phyloP scores from a whole-genome alignment of 371 early-diverging fungal species.

The Coemansia sp. region DNA sequence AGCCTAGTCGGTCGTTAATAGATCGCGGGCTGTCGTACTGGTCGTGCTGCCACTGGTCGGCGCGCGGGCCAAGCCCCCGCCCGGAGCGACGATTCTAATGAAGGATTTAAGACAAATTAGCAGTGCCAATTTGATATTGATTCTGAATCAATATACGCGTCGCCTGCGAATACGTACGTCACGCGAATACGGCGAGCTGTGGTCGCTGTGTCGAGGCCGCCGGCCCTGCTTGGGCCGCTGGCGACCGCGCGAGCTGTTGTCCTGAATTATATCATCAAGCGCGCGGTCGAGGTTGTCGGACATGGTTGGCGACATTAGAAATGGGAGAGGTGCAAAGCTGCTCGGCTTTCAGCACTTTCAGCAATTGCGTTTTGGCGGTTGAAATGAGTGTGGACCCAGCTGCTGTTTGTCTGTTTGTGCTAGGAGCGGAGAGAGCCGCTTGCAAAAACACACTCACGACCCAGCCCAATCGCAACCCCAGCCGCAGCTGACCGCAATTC shows the following conservation, averaged over 20 bases:
- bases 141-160: not conserved
- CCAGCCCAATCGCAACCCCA: not conserved
- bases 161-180: conserved; percentile 18
- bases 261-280: conserved; percentile 40
- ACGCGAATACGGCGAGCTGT: conserved; percentile 32
- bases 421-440: not conserved
- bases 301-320: conserved; percentile 8
- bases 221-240: not conserved
- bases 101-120: not conserved
- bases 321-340: no score
- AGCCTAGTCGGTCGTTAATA: conserved; percentile 41
- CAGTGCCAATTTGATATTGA: not conserved
- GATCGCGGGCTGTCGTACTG: conserved; percentile 18
- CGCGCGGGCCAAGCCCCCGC: not conserved
- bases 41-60: conserved; percentile 32
- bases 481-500: not conserved
- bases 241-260: conserved; percentile 1
- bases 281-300: conserved; percentile 31
- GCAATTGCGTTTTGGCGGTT: no score
- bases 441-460: not conserved
- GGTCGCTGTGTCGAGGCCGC: conserved; percentile 15
- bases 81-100: conserved; percentile 2
- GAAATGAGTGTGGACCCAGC: no score
- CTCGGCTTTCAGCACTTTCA: no score
- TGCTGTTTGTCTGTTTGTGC: not conserved